A percentile compares a stretch with the other conserved stretches of the same genome.
phyloP scores from a whole-genome alignment of 306 rosid genomes.

The Hippophae tibetana region DNA sequence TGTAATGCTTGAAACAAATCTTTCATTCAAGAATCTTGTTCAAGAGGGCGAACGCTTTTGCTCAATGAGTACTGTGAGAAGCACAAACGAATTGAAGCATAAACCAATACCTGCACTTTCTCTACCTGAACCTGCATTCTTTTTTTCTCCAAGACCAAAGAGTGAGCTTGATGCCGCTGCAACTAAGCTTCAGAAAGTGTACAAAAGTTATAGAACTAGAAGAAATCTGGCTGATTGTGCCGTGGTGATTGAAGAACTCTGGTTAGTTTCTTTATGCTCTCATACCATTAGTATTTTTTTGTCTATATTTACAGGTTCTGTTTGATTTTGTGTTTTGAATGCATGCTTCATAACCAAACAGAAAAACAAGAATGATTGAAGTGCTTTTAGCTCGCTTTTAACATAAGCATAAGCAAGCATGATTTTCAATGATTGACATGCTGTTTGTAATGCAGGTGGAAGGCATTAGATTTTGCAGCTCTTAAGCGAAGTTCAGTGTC shows the following conservation, averaged over 20 bases:
- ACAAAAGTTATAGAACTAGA: slow-evolving; percentile 80
- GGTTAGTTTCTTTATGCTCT: slow-evolving; percentile 38
- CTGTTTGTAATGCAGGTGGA: slow-evolving; percentile 60
- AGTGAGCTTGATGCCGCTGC: slow-evolving; percentile 82
- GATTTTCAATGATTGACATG: slow-evolving; percentile 2
- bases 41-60: slow-evolving; percentile 17
- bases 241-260: slow-evolving; percentile 75
- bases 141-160: slow-evolving; percentile 51
- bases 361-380: no score
- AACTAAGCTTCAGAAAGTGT: slow-evolving; percentile 64
- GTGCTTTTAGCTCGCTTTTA: no score
- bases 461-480: slow-evolving; percentile 66
- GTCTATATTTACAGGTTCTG: neutral
- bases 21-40: slow-evolving; percentile 32
- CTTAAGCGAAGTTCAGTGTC: slow-evolving; percentile 71
- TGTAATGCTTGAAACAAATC: slow-evolving; percentile 34
- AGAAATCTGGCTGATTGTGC: slow-evolving; percentile 96
- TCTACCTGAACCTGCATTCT: slow-evolving; percentile 39
- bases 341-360: no score
- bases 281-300: neutral
- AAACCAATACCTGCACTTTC: slow-evolving; percentile 42
- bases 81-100: slow-evolving; percentile 24
- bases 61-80: slow-evolving; percentile 5
- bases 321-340: neutral
- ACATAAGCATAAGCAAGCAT: no score